A percentile compares a stretch with the other conserved stretches of the same genome.
Evolutionary conservation across 306 rosid species (phyloP).

Genomic region (Argentina anserina): DNA sequence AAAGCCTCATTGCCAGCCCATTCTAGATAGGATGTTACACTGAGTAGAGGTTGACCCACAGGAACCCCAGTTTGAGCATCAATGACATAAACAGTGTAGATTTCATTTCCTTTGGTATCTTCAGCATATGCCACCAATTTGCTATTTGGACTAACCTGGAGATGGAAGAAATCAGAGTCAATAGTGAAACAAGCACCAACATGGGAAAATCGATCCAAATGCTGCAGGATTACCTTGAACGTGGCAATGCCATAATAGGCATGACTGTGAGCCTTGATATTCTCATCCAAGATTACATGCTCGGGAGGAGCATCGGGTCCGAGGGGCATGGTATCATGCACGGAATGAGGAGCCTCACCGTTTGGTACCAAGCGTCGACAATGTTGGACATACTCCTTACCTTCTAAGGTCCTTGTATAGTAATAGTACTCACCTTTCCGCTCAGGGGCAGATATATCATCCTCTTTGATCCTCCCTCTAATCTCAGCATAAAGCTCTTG

Average conservation of each 20-base stretch:
- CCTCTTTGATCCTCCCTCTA: slow-evolving; percentile 80
- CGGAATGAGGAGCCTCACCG: slow-evolving; percentile 42
- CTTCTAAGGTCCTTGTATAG: slow-evolving; percentile 57
- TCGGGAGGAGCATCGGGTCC: slow-evolving; percentile 67
- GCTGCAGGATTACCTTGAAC: slow-evolving; percentile 39
- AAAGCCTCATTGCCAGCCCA: slow-evolving; percentile 74
- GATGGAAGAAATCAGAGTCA: slow-evolving; percentile 1
- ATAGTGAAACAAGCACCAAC: neutral
- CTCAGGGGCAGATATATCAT: slow-evolving; percentile 62
- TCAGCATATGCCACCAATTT: slow-evolving; percentile 84
- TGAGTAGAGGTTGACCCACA: slow-evolving; percentile 55
- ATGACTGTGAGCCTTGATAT: slow-evolving; percentile 59
- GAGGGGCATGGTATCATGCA: slow-evolving; percentile 58
- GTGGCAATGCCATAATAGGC: slow-evolving; percentile 52
- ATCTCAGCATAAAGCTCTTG: slow-evolving; percentile 68
- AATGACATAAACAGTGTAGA: slow-evolving; percentile 67
- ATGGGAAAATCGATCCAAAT: neutral
- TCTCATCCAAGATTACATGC: slow-evolving; percentile 85
- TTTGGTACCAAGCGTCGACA: slow-evolving; percentile 62
- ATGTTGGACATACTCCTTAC: slow-evolving; percentile 75
- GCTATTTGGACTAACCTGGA: slow-evolving; percentile 77
- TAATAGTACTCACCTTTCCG: slow-evolving; percentile 71
- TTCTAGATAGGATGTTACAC: slow-evolving; percentile 49
- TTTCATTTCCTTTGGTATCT: slow-evolving; percentile 92
- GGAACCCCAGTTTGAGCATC: slow-evolving; percentile 64